Conservation (phyloP, 805 yeast genomes). For the Sugiyamaella marilandica region DNA sequence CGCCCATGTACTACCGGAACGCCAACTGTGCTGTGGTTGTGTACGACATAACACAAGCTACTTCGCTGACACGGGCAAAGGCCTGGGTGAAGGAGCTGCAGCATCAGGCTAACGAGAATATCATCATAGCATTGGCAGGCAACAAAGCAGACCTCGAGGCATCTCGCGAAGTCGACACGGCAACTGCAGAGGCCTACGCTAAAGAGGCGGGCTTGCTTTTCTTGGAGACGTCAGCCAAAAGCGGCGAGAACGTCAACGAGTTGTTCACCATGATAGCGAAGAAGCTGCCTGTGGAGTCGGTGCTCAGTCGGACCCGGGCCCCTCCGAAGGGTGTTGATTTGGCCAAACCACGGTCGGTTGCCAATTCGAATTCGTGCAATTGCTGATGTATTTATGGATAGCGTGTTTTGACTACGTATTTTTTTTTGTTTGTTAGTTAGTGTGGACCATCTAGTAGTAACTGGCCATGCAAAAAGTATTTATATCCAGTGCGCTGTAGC, state of each 20-base stretch:
- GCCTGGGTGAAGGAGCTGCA: slow-evolving; percentile 90
- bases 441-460: not conserved
- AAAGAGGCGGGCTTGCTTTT: slow-evolving; percentile 48
- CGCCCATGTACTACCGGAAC: slow-evolving; percentile 80
- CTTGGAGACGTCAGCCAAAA: slow-evolving; percentile 65
- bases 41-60: slow-evolving; percentile 65
- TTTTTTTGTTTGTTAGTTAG: not conserved
- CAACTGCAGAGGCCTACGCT: slow-evolving; percentile 46
- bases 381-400: slow-evolving; percentile 26
- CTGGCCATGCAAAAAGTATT: too few relatives aligned
- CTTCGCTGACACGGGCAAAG: slow-evolving; percentile 71
- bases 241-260: slow-evolving; percentile 55
- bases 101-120: slow-evolving; percentile 68
- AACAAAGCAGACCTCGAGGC: slow-evolving; percentile 68
- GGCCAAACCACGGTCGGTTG: slow-evolving; percentile 22
- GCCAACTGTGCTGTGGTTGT: slow-evolving; percentile 84
- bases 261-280: slow-evolving; percentile 45
- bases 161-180: slow-evolving; percentile 43
- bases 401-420: not conserved
- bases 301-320: slow-evolving; percentile 17
- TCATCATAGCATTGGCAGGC: slow-evolving; percentile 82
- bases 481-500: too few relatives aligned
- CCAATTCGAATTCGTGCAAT: slow-evolving; percentile 30
- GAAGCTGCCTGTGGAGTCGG: slow-evolving; percentile 43
- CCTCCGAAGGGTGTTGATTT: slow-evolving; percentile 34